A percentile compares a stretch with the other conserved stretches of the same genome.
phyloP scores from a whole-genome alignment of 129 eudicot genomes.

The Flaveria brownii region DNA sequence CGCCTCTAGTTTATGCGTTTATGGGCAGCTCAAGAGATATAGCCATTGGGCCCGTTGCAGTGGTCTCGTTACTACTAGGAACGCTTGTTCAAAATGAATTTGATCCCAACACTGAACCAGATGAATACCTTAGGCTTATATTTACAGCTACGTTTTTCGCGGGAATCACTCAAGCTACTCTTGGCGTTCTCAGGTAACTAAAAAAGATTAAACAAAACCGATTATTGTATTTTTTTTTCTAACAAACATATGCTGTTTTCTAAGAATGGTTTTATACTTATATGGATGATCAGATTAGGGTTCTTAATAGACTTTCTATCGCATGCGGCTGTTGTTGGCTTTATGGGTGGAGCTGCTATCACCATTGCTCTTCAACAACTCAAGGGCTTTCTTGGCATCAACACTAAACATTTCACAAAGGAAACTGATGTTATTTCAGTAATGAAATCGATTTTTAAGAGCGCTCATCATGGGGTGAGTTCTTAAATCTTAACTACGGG shows the following conservation, averaged over 20 bases:
- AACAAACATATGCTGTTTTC: background rate
- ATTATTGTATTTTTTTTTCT: background rate
- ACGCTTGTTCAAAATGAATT: conserved; percentile 60
- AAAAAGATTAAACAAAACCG: background rate
- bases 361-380: conserved; percentile 90
- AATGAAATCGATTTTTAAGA: conserved; percentile 54
- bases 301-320: conserved; percentile 73
- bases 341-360: conserved; percentile 89
- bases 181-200: conserved; percentile 69
- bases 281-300: conserved; percentile 55
- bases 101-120: conserved; percentile 45
- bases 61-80: conserved; percentile 73
- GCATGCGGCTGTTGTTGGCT: conserved; percentile 86
- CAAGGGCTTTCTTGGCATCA: conserved; percentile 78
- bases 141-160: conserved; percentile 93
- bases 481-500: background rate
- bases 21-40: conserved; percentile 94
- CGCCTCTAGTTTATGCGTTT: conserved; percentile 78
- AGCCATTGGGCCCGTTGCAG: conserved; percentile 90
- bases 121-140: conserved; percentile 61
- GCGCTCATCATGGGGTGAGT: conserved; percentile 69
- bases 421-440: conserved; percentile 69
- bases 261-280: conserved; percentile 1
- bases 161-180: conserved; percentile 84
- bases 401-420: conserved; percentile 54